Percentiles rank a stretch among this genome's conserved stretches.
Evolutionary conservation across 2,329 filamentous ascomycete species (phyloP).

Genomic region (Pseudogymnoascus sp.): DNA sequence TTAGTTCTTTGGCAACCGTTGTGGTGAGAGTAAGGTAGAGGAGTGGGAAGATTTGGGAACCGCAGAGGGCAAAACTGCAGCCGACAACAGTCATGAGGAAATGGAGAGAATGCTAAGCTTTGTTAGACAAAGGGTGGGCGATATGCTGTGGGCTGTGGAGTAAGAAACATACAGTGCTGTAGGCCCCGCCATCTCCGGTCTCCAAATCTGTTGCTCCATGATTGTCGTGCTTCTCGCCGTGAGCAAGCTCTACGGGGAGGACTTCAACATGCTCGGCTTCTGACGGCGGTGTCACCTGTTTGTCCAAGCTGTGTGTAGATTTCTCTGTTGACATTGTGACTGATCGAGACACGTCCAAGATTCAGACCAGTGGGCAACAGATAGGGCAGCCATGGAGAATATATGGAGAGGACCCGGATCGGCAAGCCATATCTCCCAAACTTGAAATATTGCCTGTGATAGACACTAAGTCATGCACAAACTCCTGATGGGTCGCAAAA

Average conservation of each 20-base stretch:
- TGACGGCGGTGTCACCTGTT: not conserved
- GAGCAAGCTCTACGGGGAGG: not conserved
- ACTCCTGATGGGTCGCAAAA: not conserved
- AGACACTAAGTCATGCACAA: not conserved
- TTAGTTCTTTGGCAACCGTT: conserved; percentile 1
- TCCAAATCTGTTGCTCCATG: not conserved
- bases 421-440: not conserved
- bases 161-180: not conserved
- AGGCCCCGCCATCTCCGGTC: conserved; percentile 1
- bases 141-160: not conserved
- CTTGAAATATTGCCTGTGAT: not conserved
- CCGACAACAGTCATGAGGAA: conserved; percentile 15
- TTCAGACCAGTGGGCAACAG: not conserved
- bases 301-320: not conserved
- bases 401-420: not conserved
- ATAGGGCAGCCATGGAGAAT: not conserved
- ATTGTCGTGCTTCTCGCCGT: not conserved
- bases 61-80: conserved; percentile 13
- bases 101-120: not conserved
- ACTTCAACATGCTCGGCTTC: not conserved
- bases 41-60: conserved; percentile 12
- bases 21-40: conserved; percentile 4
- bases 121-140: not conserved
- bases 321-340: not conserved
- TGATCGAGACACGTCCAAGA: not conserved